Evolutionary conservation across 176 grass and related monocot species (phyloP).

Genomic region (Carex littledalei): DNA sequence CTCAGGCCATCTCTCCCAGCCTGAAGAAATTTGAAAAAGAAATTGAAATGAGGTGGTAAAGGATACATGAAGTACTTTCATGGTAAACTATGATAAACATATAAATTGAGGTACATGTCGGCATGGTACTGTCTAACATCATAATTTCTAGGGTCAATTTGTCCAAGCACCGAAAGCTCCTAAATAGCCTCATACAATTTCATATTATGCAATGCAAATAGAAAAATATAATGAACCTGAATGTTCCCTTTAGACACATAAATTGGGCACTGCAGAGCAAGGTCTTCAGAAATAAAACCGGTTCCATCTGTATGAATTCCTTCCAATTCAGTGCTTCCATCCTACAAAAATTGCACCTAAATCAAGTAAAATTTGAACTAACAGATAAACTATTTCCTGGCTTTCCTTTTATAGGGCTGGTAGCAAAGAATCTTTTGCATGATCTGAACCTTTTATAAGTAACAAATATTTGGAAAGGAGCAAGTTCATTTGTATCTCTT

Average conservation of each 20-base stretch:
- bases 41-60: not conserved
- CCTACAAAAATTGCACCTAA: not conserved
- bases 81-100: not conserved
- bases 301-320: constrained; percentile 82
- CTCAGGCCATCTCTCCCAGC: not conserved
- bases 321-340: not conserved
- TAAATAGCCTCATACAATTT: not conserved
- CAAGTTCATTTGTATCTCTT: not conserved
- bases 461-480: not conserved
- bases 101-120: not conserved
- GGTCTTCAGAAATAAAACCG: constrained; percentile 68
- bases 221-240: constrained; percentile 24
- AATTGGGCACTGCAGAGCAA: constrained; percentile 50
- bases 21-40: not conserved
- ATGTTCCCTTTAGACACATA: constrained; percentile 39
- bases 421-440: not conserved
- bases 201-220: not conserved
- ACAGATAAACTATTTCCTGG: not conserved
- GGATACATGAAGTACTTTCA: not conserved
- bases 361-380: not conserved
- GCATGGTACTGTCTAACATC: not conserved
- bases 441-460: not conserved
- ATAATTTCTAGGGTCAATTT: not conserved
- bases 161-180: not conserved
- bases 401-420: not conserved